Evolutionary conservation across 2,329 filamentous ascomycete species (phyloP), one percentile per base, ranked within the genome.

Genomic region (Diaporthe caulivora): DNA sequence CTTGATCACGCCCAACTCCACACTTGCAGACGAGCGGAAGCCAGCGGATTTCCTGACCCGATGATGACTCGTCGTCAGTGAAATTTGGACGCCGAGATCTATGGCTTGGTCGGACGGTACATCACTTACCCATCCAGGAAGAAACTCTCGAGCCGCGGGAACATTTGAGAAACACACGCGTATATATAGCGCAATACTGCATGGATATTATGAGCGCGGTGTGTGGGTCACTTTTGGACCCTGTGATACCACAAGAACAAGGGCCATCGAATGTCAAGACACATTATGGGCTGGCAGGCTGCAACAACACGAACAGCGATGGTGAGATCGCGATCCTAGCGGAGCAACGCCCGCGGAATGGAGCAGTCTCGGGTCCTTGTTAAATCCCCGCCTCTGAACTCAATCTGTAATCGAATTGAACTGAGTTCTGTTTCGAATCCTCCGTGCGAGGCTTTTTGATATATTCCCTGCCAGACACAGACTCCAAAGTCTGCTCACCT

Each of bases 111-210:
- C 6, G 24, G 11, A 26, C 11, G 6, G 44, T 51, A 1, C 18
- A 67, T 51, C 62, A 67, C 47, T 13, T 53, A 67, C 31, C 62
- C 15, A 26, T 53, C 47, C 3, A 40, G 47, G 62, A 11, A 67
- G 31, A 53, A 40, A 51, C 3, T 40, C 40, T 24, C 47, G 60
- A 67, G 47, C 13, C 29, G 21, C 31, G 34, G 58, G 47, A 5
- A 13, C 5, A 9, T 8, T 4, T 21, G 4, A 15, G 24, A 40
- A 65, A 65, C 21, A 51, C 44, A 21, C 29, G 21, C 21, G 13
- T 3, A 1, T 7, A 37, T 51, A 24, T 51, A 4, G 6, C 29
- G 21, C 21, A 37, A 17, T 24, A 4, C 18, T 24, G 60, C 21
- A n/a, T 42, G 24, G 11, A 42, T 26, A 7, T 37, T 26, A 10